Evolutionary conservation across 78 protist genomes (phyloP), one percentile per base, ranked within the genome.

Genomic region (Dictyostelium intermedium): DNA sequence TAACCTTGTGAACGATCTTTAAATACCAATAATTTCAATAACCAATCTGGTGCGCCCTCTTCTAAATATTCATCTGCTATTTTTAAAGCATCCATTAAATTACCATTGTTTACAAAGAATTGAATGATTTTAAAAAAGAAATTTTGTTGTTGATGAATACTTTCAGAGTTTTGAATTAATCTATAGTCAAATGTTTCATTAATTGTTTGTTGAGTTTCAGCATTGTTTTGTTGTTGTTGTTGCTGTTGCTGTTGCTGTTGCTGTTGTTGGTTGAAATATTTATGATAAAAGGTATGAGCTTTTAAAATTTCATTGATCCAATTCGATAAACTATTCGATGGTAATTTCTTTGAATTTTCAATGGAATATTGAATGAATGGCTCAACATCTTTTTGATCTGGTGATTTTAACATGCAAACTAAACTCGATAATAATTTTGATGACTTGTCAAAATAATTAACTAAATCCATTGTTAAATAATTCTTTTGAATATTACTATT

Each of bases 11-110:
- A 13, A 30, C 82, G 82, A 30, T 78, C 85, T 80, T 80, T 89
- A 27, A 69, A 61, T 2, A 89, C 94, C 86, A 89, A 76, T 83
- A 89, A 39, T 13, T 80, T 89, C 39, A 91, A 37, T 78, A 91
- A 63, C 92, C 92, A 83, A 45, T 91, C 95, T 9, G 95, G 95
- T 9, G 95, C 95, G 43, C 95, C 95, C 18, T 84, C 87, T 61
- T 91, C 95, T 5, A 91, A 45, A 45, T 60, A 76, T 66, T 91
- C 95, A 47, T 91, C 95, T 0, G 95, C 95, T n/a, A 91, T 56
- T 6, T 84, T 83, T 10, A 91, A 30, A 5, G 95, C 95, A 16
- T 91, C 92, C 27, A 32, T 47, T 34, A 89, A 47, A 3, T 50
- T 37, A 27, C 74, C 82, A 63, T 50, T 63, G 0, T 41, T 35